Evolutionary conservation across 2,329 filamentous ascomycete species (phyloP).

Genomic region (Stemphylium beticola): DNA sequence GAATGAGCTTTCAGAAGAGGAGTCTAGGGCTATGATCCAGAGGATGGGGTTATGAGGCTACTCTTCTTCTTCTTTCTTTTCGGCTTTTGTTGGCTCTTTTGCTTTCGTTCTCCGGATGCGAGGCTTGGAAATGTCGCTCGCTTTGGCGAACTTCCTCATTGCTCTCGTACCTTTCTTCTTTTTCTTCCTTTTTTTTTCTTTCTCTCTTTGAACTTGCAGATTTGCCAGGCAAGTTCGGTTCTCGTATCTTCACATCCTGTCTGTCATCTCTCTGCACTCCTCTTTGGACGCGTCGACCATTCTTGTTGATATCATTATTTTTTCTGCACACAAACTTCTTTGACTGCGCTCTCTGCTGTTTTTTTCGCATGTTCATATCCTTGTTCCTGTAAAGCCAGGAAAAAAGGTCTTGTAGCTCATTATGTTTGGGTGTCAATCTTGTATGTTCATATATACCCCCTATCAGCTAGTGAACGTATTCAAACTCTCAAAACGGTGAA

Average conservation of each 20-base stretch:
- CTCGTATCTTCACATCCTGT: neutral
- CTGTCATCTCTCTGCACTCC: too few species aligned
- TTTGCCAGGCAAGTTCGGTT: neutral
- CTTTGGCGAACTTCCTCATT: neutral
- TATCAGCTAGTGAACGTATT: too few species aligned
- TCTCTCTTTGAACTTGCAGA: neutral
- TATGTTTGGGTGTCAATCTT: too few species aligned
- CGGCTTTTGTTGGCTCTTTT: neutral
- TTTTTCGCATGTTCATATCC: too few species aligned
- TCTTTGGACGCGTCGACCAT: too few species aligned
- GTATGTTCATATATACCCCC: too few species aligned
- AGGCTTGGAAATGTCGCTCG: neutral
- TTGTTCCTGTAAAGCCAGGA: too few species aligned
- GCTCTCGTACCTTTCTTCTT: slow-evolving; percentile 2
- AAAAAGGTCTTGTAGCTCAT: too few species aligned
- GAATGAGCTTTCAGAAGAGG: slow-evolving; percentile 37
- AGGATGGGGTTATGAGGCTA: slow-evolving; percentile 39
- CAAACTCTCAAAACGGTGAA: too few species aligned
- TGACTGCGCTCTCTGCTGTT: too few species aligned
- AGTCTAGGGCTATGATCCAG: slow-evolving; percentile 41
- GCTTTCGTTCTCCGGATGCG: neutral
- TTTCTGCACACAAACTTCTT: too few species aligned
- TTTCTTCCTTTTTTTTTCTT: neutral
- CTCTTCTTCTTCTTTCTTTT: neutral
- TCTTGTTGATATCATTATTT: too few species aligned